phyloP scores from a whole-genome alignment of 2,329 filamentous ascomycete species.

The Leptoxyphium fumago region DNA sequence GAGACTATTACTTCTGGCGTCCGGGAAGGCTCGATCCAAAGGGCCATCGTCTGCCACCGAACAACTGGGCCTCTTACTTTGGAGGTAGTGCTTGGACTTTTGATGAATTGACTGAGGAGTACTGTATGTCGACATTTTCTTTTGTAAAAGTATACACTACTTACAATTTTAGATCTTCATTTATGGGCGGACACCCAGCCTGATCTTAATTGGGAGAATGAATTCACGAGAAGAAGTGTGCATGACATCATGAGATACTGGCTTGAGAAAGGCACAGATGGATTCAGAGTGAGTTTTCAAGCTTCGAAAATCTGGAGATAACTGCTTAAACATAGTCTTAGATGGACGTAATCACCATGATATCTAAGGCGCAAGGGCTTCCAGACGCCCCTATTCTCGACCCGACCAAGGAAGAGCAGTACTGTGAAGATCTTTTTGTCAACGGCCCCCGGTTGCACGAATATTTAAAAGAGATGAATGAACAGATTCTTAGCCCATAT shows the following conservation, averaged over 20 bases:
- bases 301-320: no score
- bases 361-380: slow-evolving; percentile 8
- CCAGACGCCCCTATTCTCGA: slow-evolving; percentile 39
- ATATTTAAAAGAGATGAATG: neutral
- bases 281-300: slow-evolving; percentile 18
- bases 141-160: slow-evolving; percentile 27
- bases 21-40: slow-evolving; percentile 30
- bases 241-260: slow-evolving; percentile 55
- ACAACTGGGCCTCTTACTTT: slow-evolving; percentile 59
- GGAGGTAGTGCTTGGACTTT: slow-evolving; percentile 48
- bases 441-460: neutral
- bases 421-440: neutral
- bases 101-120: slow-evolving; percentile 56
- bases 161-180: slow-evolving; percentile 63
- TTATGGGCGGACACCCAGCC: slow-evolving; percentile 43
- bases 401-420: slow-evolving; percentile 37
- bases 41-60: slow-evolving; percentile 53
- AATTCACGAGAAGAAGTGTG: slow-evolving; percentile 50
- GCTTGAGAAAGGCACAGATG: slow-evolving; percentile 53
- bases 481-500: neutral
- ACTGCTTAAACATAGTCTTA: no score
- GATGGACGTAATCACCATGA: slow-evolving; percentile 13
- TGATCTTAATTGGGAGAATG: slow-evolving; percentile 75
- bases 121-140: slow-evolving; percentile 64
- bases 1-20: slow-evolving; percentile 55